A percentile compares a stretch with the other conserved stretches of the same genome.
Evolutionary conservation across 1,284 basidiomycete species (phyloP).

Genomic region (Trametes versicolor): DNA sequence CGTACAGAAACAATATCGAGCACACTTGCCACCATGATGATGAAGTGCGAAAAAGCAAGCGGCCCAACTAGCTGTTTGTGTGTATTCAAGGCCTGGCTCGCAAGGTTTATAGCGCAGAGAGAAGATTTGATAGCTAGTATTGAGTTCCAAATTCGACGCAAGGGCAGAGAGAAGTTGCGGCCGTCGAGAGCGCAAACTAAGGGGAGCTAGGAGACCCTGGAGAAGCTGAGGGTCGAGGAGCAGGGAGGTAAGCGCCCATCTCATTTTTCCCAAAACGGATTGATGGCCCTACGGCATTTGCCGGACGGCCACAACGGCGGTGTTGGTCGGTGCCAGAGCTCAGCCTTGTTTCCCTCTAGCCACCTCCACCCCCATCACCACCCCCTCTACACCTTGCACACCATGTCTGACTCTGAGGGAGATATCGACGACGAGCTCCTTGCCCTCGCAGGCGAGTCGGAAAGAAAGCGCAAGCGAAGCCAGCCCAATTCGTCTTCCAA

Average conservation of each 20-base stretch:
- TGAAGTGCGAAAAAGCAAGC: background rate
- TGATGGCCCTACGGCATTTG: slow-evolving; percentile 10
- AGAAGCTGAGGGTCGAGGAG: background rate
- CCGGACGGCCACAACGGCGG: slow-evolving; percentile 19
- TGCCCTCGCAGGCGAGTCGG: slow-evolving; percentile 68
- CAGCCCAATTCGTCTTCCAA: slow-evolving; percentile 48
- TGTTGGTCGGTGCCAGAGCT: background rate
- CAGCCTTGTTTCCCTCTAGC: slow-evolving; percentile 7
- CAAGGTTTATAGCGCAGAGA: background rate
- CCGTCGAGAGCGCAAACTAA: too few species aligned
- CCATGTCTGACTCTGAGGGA: slow-evolving; percentile 78
- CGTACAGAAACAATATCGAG: too few species aligned
- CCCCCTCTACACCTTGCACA: slow-evolving; percentile 10
- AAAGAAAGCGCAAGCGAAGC: slow-evolving; percentile 58
- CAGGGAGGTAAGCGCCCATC: slow-evolving; percentile 13
- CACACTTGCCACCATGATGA: slow-evolving; percentile 38
- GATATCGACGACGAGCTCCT: slow-evolving; percentile 76
- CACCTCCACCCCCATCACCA: slow-evolving; percentile 15
- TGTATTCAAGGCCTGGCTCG: background rate
- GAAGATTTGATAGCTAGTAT: too few species aligned
- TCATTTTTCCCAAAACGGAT: slow-evolving; percentile 19
- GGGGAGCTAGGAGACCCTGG: background rate
- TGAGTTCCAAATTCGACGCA: too few species aligned
- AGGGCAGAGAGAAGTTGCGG: too few species aligned
- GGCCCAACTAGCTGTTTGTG: background rate